phyloP scores from a whole-genome alignment of 305 asterid species.

The Salvia sclarea region DNA sequence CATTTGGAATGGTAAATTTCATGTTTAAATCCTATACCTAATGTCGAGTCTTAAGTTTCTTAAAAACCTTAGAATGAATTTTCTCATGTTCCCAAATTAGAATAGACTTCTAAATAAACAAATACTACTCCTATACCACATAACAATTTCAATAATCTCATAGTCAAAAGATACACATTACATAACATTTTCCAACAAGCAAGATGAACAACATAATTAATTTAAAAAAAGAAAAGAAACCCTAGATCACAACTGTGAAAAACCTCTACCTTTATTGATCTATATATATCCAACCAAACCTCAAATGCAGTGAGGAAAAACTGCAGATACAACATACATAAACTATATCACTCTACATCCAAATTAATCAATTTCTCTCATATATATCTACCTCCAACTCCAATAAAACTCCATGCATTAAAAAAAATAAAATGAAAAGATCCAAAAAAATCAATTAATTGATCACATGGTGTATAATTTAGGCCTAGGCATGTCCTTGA shows the following conservation, averaged over 20 bases:
- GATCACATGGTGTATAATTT: constrained; percentile 25
- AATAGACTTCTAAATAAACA: no score
- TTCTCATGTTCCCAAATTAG: no score
- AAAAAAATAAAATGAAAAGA: no score
- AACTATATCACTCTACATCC: neutral
- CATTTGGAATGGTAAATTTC: no score
- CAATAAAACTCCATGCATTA: neutral
- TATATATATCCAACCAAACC: neutral
- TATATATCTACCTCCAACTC: neutral
- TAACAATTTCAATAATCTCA: neutral
- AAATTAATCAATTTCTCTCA: neutral
- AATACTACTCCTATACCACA: no score
- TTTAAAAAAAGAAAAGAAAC: no score
- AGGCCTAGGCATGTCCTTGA: constrained; percentile 56
- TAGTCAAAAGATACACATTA: neutral
- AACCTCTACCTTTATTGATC: neutral
- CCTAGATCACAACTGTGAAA: constrained; percentile 3
- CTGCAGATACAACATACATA: neutral
- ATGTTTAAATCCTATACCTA: no score
- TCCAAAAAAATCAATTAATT: neutral
- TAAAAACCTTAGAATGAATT: no score
- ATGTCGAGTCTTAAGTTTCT: no score
- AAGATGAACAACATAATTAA: constrained; percentile 1
- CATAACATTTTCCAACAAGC: constrained; percentile 23
- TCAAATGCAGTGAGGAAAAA: no score